Evolutionary conservation across 345 rosid species (phyloP).

Genomic region (Syzygium oleosum): DNA sequence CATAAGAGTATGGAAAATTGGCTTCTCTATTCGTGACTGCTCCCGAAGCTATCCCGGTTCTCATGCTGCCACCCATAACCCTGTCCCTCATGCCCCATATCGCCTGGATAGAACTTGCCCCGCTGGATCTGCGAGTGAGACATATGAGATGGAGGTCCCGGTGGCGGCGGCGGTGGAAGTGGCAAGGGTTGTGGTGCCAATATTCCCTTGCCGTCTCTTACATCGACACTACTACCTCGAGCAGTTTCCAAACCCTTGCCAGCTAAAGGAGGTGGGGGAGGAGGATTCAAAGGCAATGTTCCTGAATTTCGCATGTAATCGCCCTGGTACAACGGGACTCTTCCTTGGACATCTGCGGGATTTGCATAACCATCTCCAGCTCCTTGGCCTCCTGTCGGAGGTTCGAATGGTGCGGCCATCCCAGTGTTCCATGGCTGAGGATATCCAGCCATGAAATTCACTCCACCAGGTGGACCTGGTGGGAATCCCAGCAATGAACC

Average conservation of each 20-base stretch:
- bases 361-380: slow-evolving; percentile 30
- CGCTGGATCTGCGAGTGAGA: slow-evolving; percentile 43
- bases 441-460: slow-evolving; percentile 42
- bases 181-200: slow-evolving; percentile 39
- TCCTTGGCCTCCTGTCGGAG: slow-evolving; percentile 29
- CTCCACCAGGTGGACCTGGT: slow-evolving; percentile 39
- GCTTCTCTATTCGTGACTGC: slow-evolving; percentile 35
- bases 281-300: slow-evolving; percentile 26
- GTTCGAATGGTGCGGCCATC: slow-evolving; percentile 23
- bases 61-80: slow-evolving; percentile 75
- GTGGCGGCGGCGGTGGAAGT: slow-evolving; percentile 31
- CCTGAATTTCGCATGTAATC: slow-evolving; percentile 46
- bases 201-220: slow-evolving; percentile 42
- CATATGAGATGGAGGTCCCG: slow-evolving; percentile 21
- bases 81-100: slow-evolving; percentile 49
- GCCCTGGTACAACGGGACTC: slow-evolving; percentile 36
- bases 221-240: slow-evolving; percentile 24
- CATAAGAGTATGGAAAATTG: slow-evolving; percentile 4
- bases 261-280: slow-evolving; percentile 17
- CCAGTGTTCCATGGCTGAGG: slow-evolving; percentile 68
- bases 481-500: slow-evolving; percentile 69
- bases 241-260: slow-evolving; percentile 14
- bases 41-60: slow-evolving; percentile 57
- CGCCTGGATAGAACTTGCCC: slow-evolving; percentile 42
- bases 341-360: slow-evolving; percentile 32